Conservation (phyloP, 2,329 filamentous ascomycete genomes). For the Microcera coccophila region DNA sequence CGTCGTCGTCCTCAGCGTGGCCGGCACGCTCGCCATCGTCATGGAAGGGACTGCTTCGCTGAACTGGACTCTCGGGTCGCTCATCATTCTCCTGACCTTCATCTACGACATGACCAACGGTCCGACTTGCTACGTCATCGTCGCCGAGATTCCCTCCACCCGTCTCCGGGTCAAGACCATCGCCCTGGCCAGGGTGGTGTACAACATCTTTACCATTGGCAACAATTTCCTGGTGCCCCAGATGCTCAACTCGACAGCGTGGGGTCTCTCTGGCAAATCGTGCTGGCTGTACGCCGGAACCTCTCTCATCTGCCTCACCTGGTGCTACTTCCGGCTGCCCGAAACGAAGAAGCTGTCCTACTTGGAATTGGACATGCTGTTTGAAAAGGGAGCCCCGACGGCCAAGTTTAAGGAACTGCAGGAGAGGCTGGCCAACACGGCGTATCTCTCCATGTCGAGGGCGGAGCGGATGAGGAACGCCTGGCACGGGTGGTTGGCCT, state of each 20-base stretch:
- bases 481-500: too few relatives aligned
- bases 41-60: slow-evolving; percentile 36
- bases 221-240: neutral
- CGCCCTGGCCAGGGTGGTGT: neutral
- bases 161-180: neutral
- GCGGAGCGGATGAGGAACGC: too few relatives aligned
- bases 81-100: slow-evolving; percentile 43
- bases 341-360: neutral
- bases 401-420: neutral
- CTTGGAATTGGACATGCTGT: neutral
- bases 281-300: neutral
- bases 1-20: slow-evolving; percentile 36
- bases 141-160: slow-evolving; percentile 48
- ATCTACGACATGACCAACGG: slow-evolving; percentile 38
- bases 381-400: neutral
- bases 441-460: too few relatives aligned
- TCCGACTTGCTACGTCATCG: slow-evolving; percentile 76
- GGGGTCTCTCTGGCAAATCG: neutral
- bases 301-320: neutral
- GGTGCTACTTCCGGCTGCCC: neutral
- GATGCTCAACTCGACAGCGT: neutral
- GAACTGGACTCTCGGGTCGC: slow-evolving; percentile 44
- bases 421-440: too few relatives aligned
- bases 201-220: neutral
- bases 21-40: slow-evolving; percentile 52